Percentiles rank a stretch among this genome's conserved stretches.
phyloP scores from a whole-genome alignment of 805 yeast species.

The Pichia scutulata region DNA sequence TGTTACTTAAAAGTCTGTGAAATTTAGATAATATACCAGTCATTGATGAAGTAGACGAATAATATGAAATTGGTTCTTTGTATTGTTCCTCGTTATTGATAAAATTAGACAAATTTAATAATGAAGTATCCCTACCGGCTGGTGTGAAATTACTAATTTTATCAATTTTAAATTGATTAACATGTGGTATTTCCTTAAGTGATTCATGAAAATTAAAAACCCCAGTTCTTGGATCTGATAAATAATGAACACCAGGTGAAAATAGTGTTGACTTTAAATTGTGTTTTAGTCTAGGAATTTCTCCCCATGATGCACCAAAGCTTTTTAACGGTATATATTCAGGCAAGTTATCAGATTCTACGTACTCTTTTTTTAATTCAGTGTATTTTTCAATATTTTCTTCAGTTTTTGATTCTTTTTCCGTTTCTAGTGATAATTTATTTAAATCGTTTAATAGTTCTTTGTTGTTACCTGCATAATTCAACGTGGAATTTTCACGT shows the following conservation, averaged over 20 bases:
- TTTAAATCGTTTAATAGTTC: not conserved
- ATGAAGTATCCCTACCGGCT: constrained; percentile 54
- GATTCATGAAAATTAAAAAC: constrained; percentile 61
- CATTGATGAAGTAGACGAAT: constrained; percentile 85
- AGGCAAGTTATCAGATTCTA: not conserved
- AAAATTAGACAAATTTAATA: constrained; percentile 40
- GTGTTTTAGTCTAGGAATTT: constrained; percentile 54
- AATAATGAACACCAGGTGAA: constrained; percentile 73
- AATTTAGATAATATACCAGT: constrained; percentile 68
- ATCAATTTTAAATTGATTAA: constrained; percentile 59
- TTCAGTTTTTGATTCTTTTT: not conserved
- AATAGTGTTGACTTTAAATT: constrained; percentile 65
- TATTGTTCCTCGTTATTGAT: not conserved
- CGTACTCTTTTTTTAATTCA: not conserved
- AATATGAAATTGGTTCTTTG: constrained; percentile 30
- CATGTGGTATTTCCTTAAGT: constrained; percentile 50
- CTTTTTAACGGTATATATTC: constrained; percentile 17
- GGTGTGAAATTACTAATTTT: constrained; percentile 49
- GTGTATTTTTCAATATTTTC: not conserved
- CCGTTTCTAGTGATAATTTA: not conserved
- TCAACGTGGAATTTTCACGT: not conserved
- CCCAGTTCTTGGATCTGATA: constrained; percentile 71
- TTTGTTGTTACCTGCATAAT: not conserved
- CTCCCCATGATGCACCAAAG: constrained; percentile 8
- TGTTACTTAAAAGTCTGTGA: constrained; percentile 62